Percentiles rank a stretch among this genome's conserved stretches.
Conservation (phyloP, 306 rosid species). For the Prunus mongolica region DNA sequence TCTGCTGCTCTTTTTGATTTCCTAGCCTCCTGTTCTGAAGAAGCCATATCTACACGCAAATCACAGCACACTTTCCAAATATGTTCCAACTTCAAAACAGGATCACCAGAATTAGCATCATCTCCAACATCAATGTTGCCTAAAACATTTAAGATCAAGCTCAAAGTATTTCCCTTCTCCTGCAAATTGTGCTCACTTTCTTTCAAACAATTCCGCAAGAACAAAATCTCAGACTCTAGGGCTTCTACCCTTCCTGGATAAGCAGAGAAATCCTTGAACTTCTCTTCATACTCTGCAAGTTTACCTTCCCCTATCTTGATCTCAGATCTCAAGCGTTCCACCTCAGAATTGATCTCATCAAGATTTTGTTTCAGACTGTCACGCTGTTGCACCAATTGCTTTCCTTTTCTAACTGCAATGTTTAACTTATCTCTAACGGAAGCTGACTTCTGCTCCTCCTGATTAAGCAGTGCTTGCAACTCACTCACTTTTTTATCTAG, state of each 20-base stretch:
- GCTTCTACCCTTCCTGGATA: conserved; percentile 60
- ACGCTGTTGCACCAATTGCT: conserved; percentile 80
- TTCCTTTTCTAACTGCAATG: conserved; percentile 93
- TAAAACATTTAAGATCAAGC: conserved; percentile 48
- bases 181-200: conserved; percentile 58
- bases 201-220: conserved; percentile 53
- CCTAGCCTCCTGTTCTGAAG: conserved; percentile 69
- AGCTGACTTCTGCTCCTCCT: conserved; percentile 87
- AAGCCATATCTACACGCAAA: conserved; percentile 38
- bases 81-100: conserved; percentile 62
- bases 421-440: conserved; percentile 85
- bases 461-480: conserved; percentile 69
- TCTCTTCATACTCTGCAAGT: conserved; percentile 62
- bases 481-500: conserved; percentile 51
- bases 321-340: conserved; percentile 61
- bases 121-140: conserved; percentile 56
- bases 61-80: conserved; percentile 55
- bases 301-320: conserved; percentile 40
- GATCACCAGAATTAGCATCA: conserved; percentile 47
- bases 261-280: conserved; percentile 45
- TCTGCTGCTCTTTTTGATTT: conserved; percentile 90
- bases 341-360: conserved; percentile 57
- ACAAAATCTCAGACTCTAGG: conserved; percentile 61
- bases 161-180: conserved; percentile 56
- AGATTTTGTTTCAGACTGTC: conserved; percentile 77